Percentiles rank a stretch among this genome's conserved stretches.
Evolutionary conservation across 495 filamentous ascomycete genomes (phyloP).

Genomic region (Penicillium goetzii): DNA sequence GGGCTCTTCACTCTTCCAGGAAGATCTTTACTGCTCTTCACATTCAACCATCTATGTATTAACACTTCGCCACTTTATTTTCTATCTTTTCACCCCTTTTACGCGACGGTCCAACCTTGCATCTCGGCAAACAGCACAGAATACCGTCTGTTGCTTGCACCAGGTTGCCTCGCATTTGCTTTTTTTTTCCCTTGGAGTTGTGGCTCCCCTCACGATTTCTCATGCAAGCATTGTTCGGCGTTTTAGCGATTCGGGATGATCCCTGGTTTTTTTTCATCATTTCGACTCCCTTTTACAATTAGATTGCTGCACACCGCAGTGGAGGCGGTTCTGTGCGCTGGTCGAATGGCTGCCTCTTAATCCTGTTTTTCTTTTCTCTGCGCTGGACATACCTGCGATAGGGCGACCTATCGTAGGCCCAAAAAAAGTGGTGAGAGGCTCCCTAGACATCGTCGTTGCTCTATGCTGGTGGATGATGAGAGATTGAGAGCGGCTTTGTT

Average conservation of each 20-base stretch:
- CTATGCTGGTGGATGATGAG: slow-evolving; percentile 8
- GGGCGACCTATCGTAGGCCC: slow-evolving; percentile 27
- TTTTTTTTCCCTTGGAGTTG: slow-evolving; percentile 14
- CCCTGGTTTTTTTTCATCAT: slow-evolving; percentile 33
- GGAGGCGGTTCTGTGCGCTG: slow-evolving; percentile 65
- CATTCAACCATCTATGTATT: slow-evolving; percentile 56
- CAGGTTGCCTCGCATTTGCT: slow-evolving; percentile 16
- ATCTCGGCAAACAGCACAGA: slow-evolving; percentile 23
- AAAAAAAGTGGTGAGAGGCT: slow-evolving; percentile 33
- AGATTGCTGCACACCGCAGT: slow-evolving; percentile 57
- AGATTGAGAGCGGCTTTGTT: slow-evolving; percentile 15
- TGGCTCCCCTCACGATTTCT: slow-evolving; percentile 39
- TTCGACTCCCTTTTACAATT: slow-evolving; percentile 43
- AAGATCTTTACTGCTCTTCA: slow-evolving; percentile 38
- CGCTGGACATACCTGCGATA: slow-evolving; percentile 21
- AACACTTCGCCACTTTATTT: slow-evolving; percentile 50
- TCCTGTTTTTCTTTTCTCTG: slow-evolving; percentile 33
- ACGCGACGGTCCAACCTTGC: slow-evolving; percentile 1
- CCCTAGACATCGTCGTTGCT: slow-evolving; percentile 26
- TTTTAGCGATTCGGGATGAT: slow-evolving; percentile 51
- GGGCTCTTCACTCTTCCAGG: slow-evolving; percentile 23
- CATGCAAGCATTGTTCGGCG: slow-evolving; percentile 56
- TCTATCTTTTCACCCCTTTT: slow-evolving; percentile 44
- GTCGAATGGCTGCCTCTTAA: slow-evolving; percentile 59
- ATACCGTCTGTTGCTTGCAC: neutral